Evolutionary conservation across 192 early-diverging fungal genomes (phyloP).

Genomic region (Podila verticillata): DNA sequence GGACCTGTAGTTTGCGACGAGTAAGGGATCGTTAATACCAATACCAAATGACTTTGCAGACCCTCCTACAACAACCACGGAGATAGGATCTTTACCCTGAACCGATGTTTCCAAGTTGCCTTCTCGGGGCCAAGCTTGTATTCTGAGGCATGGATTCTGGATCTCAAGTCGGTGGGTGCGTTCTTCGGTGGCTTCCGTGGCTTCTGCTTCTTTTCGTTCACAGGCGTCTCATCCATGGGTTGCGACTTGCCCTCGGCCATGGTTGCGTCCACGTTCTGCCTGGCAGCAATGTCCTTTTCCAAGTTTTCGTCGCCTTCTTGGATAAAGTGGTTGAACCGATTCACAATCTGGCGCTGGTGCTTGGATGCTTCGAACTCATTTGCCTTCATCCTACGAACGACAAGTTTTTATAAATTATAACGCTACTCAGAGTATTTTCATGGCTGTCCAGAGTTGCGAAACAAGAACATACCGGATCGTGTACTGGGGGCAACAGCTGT

Average conservation of each 20-base stretch:
- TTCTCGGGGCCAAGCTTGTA: slow-evolving; percentile 22
- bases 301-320: slow-evolving; percentile 49
- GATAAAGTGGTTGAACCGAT: slow-evolving; percentile 69
- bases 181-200: slow-evolving; percentile 38
- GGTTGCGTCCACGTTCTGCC: slow-evolving; percentile 17
- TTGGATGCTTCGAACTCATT: slow-evolving; percentile 65
- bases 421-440: neutral
- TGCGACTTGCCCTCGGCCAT: slow-evolving; percentile 9
- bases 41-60: neutral
- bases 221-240: neutral
- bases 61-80: neutral
- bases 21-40: neutral
- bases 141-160: slow-evolving; percentile 40
- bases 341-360: slow-evolving; percentile 72
- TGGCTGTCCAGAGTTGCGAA: neutral
- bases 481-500: slow-evolving; percentile 80
- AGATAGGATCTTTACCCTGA: slow-evolving; percentile 10
- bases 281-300: slow-evolving; percentile 27
- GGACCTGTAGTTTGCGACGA: slow-evolving; percentile 48
- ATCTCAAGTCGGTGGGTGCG: slow-evolving; percentile 26
- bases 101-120: slow-evolving; percentile 45
- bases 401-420: neutral
- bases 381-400: slow-evolving; percentile 58
- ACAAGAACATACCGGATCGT: slow-evolving; percentile 64
- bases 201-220: slow-evolving; percentile 45